Base-by-base conservation (phyloP, 2,329 filamentous ascomycete species). In the Pseudogymnoascus sp. region DNA sequence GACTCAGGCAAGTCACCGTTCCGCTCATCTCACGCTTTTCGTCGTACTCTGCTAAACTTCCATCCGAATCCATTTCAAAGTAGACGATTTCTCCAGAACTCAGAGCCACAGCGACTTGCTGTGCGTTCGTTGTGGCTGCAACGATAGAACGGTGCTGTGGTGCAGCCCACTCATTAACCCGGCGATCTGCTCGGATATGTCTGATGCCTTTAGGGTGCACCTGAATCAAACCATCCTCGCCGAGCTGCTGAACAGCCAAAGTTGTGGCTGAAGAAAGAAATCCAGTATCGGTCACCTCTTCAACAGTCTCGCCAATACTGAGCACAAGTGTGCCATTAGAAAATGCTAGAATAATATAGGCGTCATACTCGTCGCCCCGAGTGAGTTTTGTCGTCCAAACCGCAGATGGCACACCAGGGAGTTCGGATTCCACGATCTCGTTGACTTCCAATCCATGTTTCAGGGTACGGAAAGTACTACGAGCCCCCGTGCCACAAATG, bases 21-120 rank as follows among this genome's bases (percentile, higher is more conserved):
- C 91, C 92, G 59, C 89, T 91, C 88, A 99, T 94, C 68, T 95
- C 88, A 67, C 91, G 90, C 72, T 92, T 91, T 69, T 97, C 92
- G 65, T 97, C 89, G 65, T 96, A 96, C 74, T 97, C 92, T 33
- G 90, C 90, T 30, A 97, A 78, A 3, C 89, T 89, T 28, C 92
- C 92, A 72, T 97, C 92, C 0, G 84, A 82, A 68, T 96, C 94
- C 84, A 96, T 92, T 71, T 99, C 95, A 67, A 99, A 99, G 71
- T 97, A 99, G 39, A 96, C 89, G 64, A 99, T 92, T 72, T 99
- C 94, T 35, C 92, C 92, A 7, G 92, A 96, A 70, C 92, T 97
- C 23, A 99, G 78, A 0, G 94, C 94, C 57, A 97, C 86, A 3
- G 91, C 91, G 23, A 99, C 90, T 74, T 99, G 94, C 39, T 89